phyloP scores from a whole-genome alignment of 805 yeast genomes.

The Saccharomycopsis sp. region DNA sequence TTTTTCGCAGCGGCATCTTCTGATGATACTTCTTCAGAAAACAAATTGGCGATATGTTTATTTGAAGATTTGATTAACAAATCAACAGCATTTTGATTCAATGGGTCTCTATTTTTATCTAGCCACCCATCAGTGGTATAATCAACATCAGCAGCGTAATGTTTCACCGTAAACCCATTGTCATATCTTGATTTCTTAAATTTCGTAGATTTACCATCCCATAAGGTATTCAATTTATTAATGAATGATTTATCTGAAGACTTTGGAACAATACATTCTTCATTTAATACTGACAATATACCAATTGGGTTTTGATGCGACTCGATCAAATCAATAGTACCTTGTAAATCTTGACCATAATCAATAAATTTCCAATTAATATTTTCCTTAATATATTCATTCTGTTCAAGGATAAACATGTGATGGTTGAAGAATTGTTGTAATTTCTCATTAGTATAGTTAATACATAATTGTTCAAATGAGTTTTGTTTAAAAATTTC shows the following conservation, averaged over 20 bases:
- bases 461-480: slow-evolving; percentile 95
- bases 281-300: slow-evolving; percentile 79
- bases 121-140: slow-evolving; percentile 90
- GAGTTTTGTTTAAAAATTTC: slow-evolving; percentile 93
- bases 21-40: slow-evolving; percentile 32
- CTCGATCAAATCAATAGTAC: slow-evolving; percentile 90
- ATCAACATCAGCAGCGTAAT: slow-evolving; percentile 96
- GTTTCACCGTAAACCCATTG: slow-evolving; percentile 76
- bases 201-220: slow-evolving; percentile 46
- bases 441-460: slow-evolving; percentile 92
- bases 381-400: slow-evolving; percentile 85
- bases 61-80: slow-evolving; percentile 54
- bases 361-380: slow-evolving; percentile 96
- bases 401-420: slow-evolving; percentile 94
- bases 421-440: slow-evolving; percentile 98
- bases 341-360: slow-evolving; percentile 90
- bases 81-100: slow-evolving; percentile 65
- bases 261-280: slow-evolving; percentile 91
- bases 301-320: slow-evolving; percentile 62
- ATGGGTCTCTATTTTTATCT: slow-evolving; percentile 89
- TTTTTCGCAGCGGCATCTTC: slow-evolving; percentile 24
- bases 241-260: slow-evolving; percentile 78
- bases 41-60: slow-evolving; percentile 48
- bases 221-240: slow-evolving; percentile 63
- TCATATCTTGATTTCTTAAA: slow-evolving; percentile 69